Evolutionary conservation across 2,329 filamentous ascomycete species (phyloP), one percentile per base, ranked within the genome.

Genomic region (Hypoxylon sp.): DNA sequence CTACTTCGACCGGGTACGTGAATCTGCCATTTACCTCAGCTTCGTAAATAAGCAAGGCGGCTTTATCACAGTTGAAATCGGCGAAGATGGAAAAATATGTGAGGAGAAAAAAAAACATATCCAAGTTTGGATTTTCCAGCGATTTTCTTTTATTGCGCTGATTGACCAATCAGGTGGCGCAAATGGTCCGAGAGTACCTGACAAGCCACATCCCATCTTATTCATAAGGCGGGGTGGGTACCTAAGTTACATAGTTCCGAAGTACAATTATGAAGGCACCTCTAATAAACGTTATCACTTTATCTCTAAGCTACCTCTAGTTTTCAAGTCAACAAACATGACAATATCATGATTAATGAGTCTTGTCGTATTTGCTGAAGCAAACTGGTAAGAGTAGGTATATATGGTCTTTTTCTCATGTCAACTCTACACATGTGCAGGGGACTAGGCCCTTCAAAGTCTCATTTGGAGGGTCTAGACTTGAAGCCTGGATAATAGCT

Each of bases 1-100:
- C 80, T 84, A 73, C 81, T 82, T 83, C 79, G 70, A 71, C 67
- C 69, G 55, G 67, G 66, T 66, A 66, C 65, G 63, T 73, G 77
- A 78, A 77, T 57, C 73, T 71, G 75, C 71, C 75, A 75, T 57
- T 15, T 21, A 12, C n/a, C n/a, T n/a, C n/a, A 30, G 16, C 45
- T 35, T 42, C 34, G 57, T 58, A 34, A n/a, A 68, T 60, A 64
- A 68, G 70, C 64, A 71, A 70, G 69, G 63, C 63, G 65, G 61
- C 61, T 57, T 61, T n/a, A n/a, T n/a, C 56, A 37, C 72, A 69
- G 58, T 65, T 55, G 70, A 48, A 12, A 41, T 64, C 55, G 67
- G 70, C 67, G 70, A 77, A 75, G 74, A 70, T 69, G 61, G 61
- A 72, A 71, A 78, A 79, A 76, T 81, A 76, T 77, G 72, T 59